Conservation (phyloP, 305 asterid genomes). For the Fraxinus angustifolia region DNA sequence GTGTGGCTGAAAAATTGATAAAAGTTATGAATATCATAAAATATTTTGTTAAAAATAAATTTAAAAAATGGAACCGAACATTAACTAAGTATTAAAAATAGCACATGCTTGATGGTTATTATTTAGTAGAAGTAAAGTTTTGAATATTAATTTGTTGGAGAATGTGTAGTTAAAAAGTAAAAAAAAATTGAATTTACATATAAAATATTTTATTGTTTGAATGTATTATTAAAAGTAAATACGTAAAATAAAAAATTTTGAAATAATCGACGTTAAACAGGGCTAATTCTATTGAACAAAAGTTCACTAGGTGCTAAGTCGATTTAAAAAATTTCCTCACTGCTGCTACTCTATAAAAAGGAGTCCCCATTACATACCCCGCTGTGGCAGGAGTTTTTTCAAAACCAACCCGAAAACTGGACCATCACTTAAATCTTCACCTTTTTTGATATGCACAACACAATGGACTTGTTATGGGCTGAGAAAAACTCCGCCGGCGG, state of each 20-base stretch:
- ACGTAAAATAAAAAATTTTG: too few species aligned
- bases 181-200: too few species aligned
- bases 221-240: too few species aligned
- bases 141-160: neutral
- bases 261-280: too few species aligned
- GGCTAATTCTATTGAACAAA: slow-evolving; percentile 27
- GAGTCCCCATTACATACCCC: neutral
- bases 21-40: neutral
- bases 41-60: neutral
- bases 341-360: slow-evolving; percentile 22
- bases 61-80: neutral
- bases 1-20: neutral
- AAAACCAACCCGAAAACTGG: neutral
- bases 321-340: slow-evolving; percentile 13
- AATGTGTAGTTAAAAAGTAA: too few species aligned
- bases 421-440: slow-evolving; percentile 3
- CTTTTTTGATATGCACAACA: slow-evolving; percentile 4
- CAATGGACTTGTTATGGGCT: slow-evolving; percentile 65
- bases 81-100: neutral
- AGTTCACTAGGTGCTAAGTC: slow-evolving; percentile 24
- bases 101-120: too few species aligned
- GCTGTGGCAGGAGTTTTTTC: slow-evolving; percentile 17
- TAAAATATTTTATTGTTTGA: neutral
- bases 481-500: slow-evolving; percentile 53
- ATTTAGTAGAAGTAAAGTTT: neutral